Base-by-base conservation (phyloP, 2,329 filamentous ascomycete genomes). In the Magnaporthiopsis rhizophila region DNA sequence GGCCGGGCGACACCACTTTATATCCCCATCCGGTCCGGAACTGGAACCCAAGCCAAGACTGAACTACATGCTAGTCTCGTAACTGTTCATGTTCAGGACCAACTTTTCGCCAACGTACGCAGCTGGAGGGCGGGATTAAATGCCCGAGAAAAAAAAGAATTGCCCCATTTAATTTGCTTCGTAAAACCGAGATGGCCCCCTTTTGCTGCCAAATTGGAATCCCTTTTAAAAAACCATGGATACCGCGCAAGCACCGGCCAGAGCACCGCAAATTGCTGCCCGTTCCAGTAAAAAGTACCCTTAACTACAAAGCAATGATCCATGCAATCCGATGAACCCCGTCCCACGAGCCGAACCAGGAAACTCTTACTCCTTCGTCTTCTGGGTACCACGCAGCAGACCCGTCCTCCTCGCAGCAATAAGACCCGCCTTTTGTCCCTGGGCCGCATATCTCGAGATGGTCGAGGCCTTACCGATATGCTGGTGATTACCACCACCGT, bases 351-450 rank as follows among this genome's bases (percentile, higher is more conserved):
- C 81, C 79, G 79, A 78, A 81, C 80, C 81, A 80, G 80, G 77
- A 81, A 81, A 77, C 74, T 78, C 75, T 83, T 92, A 94, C 73
- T 99, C 96, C 92, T 99, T 99, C 80, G 88, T 92, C 91, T 99
- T 99, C 86, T 99, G 95, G 79, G 95, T 98, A 96, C 95, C 95
- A 85, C 95, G 94, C 80, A 99, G 88, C 83, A 99, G 89, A 97
- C 95, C 95, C 81, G 95, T 99, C 88, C 96, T 91, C 83, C 95
- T 88, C 83, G 95, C 95, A 82, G 95, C 95, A 85, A 99, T 99
- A 79, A 99, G 94, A 97, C 95, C 95, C 77, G 95, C 95, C 89
- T 99, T 99, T 86, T 99, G 95, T 90, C 95, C 95, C 83, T 92
- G 89, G 80, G 89, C 90, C 76, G 95, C 95, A 85, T 96, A 97